Base-by-base conservation (phyloP, 176 grass and related monocot species). In the Triticum timopheevii region DNA sequence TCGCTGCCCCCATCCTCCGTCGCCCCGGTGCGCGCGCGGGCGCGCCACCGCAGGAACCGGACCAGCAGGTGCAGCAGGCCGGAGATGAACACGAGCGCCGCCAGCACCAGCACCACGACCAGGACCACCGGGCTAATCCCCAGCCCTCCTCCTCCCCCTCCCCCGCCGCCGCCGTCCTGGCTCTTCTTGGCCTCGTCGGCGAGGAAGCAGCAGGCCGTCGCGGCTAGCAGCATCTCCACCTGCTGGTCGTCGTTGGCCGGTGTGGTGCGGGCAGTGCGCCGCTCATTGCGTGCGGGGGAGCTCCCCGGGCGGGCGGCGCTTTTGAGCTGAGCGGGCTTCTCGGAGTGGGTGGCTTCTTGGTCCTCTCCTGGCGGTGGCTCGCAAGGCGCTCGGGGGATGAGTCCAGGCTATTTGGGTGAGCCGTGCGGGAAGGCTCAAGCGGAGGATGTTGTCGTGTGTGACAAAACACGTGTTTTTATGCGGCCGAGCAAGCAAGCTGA, bases 61-160 rank as follows among this genome's bases (percentile, higher is more conserved):
- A 98, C 81, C 2, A 98, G 77, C 25, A 95, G 91, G 50, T 93
- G 91, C 68, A 98, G 88, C 23, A 98, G 64, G 10, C 83, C 91
- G 35, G 91, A 78, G 30, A 95, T 64, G 78, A 98, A 90, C 77
- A 98, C 89, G 65, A 92, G 85, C 36, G 66, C 91, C 2, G 88
- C 87, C 17, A 95, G 59, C 27, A 92, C 65, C 65, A 95, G 91
- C 71, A 95, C 47, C 80, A 92, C 87, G 66, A 92, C 89, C 58
- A 95, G 65, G 79, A 90, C 90, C 31, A 82, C 90, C 4, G 88
- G 89, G 24, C 88, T 90, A 31, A 87, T 87, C 85, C 80, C 80
- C 27, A 63, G 36, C 7, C 38, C 23, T 28, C 19, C 33, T 7
- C 13, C 22, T 1, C 31, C 54, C 13, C 16, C 79, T 2, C 19